These are phyloP conservation scores for Neckera pumila DNA, from an alignment of 225 moss, liverwort and hornwort genomes.

Conservation along the genomic window DNA sequence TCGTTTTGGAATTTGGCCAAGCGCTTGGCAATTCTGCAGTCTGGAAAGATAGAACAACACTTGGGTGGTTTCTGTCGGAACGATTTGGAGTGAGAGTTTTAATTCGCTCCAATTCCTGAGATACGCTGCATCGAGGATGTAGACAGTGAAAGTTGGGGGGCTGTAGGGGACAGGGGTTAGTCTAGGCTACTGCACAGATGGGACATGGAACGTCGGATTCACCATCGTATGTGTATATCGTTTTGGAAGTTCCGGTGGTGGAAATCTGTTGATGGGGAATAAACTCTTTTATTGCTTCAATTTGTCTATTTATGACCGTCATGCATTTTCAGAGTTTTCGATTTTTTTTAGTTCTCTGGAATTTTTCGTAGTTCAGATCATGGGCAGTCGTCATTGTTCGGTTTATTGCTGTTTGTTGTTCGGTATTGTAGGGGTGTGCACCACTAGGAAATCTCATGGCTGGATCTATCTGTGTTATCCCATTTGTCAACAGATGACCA, in stretches of 20 bases:
- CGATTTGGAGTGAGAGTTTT: conserved; percentile 19
- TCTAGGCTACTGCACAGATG: conserved; percentile 2
- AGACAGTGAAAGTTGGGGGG: conserved; percentile 9
- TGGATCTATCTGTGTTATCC: neutral
- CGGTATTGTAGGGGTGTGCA: neutral
- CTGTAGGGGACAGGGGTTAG: neutral
- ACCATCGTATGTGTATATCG: conserved; percentile 33
- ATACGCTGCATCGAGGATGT: neutral
- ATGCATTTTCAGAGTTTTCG: neutral
- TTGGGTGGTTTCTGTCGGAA: conserved; percentile 3
- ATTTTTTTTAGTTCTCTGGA: neutral
- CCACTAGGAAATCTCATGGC: neutral
- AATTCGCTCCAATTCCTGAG: conserved; percentile 10
- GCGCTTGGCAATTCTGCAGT: neutral
- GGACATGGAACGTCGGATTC: conserved; percentile 11
- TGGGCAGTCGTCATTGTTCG: neutral
- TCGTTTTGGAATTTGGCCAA: neutral
- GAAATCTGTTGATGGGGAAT: conserved; percentile 20
- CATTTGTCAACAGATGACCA: neutral
- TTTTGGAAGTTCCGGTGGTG: conserved; percentile 20
- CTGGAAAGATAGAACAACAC: neutral
- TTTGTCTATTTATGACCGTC: neutral
- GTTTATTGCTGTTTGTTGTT: neutral
- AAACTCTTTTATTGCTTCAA: conserved; percentile 12
- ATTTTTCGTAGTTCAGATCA: neutral